These are phyloP conservation scores for Cryptosporidium ubiquitum DNA, from an alignment of 169 alveolate species.

Conservation along the genomic window DNA sequence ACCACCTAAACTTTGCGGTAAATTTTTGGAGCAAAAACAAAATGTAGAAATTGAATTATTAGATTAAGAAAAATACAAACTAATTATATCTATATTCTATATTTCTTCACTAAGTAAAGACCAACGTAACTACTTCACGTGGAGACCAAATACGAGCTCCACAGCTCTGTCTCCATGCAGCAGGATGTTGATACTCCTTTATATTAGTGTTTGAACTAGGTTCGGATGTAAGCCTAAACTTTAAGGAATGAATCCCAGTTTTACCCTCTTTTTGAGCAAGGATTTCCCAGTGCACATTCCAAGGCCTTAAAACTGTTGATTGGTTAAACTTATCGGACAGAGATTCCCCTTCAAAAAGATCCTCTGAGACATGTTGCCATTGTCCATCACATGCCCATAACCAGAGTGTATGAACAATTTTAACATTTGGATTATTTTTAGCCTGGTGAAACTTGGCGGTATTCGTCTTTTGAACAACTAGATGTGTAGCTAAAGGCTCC, in stretches of 20 bases:
- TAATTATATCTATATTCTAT: slow-evolving; percentile 85
- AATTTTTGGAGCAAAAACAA: neutral
- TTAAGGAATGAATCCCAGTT: slow-evolving; percentile 56
- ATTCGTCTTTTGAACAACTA: slow-evolving; percentile 89
- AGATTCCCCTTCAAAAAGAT: slow-evolving; percentile 87
- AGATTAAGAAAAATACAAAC: slow-evolving; percentile 86
- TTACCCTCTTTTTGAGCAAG: slow-evolving; percentile 65
- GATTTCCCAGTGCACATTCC: slow-evolving; percentile 90
- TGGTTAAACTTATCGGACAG: slow-evolving; percentile 86
- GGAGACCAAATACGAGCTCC: slow-evolving; percentile 75
- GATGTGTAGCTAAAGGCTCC: slow-evolving; percentile 87
- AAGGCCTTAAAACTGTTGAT: slow-evolving; percentile 88
- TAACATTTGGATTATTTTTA: slow-evolving; percentile 79
- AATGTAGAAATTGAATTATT: slow-evolving; percentile 79
- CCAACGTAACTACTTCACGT: slow-evolving; percentile 76
- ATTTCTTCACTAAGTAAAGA: slow-evolving; percentile 81
- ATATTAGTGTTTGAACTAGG: slow-evolving; percentile 30
- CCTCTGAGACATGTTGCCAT: slow-evolving; percentile 81
- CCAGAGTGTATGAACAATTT: slow-evolving; percentile 91
- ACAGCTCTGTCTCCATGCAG: slow-evolving; percentile 75
- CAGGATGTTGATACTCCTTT: slow-evolving; percentile 65
- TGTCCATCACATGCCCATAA: slow-evolving; percentile 91
- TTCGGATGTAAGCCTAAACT: slow-evolving; percentile 60
- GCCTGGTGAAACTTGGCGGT: slow-evolving; percentile 88
- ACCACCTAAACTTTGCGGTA: neutral